phyloP scores from a whole-genome alignment of 108 stramenopile genomes.

The Parmales sp. region DNA sequence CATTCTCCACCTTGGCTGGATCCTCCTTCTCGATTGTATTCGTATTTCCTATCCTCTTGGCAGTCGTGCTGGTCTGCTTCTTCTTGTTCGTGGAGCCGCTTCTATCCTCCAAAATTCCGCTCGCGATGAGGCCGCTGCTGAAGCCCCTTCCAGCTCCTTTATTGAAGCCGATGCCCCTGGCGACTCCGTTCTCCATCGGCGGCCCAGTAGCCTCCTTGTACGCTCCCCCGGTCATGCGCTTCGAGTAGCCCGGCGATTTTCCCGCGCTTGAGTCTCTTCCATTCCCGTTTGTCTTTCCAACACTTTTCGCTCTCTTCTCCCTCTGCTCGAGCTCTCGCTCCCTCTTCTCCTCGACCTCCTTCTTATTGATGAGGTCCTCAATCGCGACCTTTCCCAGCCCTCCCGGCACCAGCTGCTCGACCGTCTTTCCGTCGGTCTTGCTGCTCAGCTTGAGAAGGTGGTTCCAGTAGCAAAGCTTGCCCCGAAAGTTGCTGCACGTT shows the following conservation, averaged over 20 bases:
- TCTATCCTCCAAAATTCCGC: too few relatives aligned
- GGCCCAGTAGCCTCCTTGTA: not conserved
- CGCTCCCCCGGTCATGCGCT: not conserved
- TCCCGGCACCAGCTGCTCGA: conserved; percentile 55
- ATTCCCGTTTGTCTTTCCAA: not conserved
- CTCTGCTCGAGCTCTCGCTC: not conserved
- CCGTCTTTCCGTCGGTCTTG: conserved; percentile 48
- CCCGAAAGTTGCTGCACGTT: conserved; percentile 83
- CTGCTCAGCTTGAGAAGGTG: conserved; percentile 65
- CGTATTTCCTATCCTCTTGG: too few relatives aligned
- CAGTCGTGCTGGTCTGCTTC: not conserved
- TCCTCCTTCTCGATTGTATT: not conserved
- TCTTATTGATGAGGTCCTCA: conserved; percentile 43
- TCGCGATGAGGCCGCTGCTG: too few relatives aligned
- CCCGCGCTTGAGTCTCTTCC: not conserved
- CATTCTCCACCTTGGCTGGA: not conserved
- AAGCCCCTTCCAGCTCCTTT: too few relatives aligned
- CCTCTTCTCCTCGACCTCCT: conserved; percentile 26
- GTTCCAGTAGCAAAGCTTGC: conserved; percentile 83
- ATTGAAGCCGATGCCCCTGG: too few relatives aligned
- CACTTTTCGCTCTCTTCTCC: not conserved
- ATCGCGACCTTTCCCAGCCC: conserved; percentile 53
- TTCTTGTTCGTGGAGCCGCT: not conserved
- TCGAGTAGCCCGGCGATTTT: not conserved
- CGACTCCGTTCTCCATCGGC: not conserved